Evolutionary conservation across 129 eudicot genomes (phyloP).

Genomic region (Flaveria ramosissima): DNA sequence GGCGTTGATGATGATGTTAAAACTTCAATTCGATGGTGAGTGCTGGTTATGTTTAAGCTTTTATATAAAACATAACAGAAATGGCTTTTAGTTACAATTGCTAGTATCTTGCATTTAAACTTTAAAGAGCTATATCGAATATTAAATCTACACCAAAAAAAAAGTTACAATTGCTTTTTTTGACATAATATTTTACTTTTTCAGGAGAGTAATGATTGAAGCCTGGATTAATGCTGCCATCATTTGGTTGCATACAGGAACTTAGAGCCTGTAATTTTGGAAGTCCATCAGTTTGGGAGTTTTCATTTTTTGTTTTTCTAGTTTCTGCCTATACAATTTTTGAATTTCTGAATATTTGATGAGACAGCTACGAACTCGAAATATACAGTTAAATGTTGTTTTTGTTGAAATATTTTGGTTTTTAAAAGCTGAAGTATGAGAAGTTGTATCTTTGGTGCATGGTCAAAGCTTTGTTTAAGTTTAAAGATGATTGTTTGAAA

Average conservation of each 20-base stretch:
- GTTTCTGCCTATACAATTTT: neutral
- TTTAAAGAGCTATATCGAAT: no score
- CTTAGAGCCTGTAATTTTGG: constrained; percentile 2
- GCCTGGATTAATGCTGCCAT: constrained; percentile 3
- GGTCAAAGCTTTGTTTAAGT: neutral
- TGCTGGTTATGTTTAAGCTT: neutral
- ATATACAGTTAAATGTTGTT: neutral
- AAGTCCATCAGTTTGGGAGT: neutral
- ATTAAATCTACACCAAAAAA: no score
- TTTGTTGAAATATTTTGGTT: neutral
- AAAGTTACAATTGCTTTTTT: neutral
- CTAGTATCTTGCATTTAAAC: no score
- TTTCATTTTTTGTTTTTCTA: neutral
- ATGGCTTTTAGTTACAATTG: neutral
- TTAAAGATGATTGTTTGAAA: neutral
- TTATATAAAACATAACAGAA: neutral
- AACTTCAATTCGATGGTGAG: neutral
- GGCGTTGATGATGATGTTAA: constrained; percentile 48
- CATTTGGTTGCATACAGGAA: neutral
- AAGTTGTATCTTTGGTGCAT: neutral
- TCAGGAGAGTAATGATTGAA: neutral
- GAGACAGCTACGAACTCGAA: neutral
- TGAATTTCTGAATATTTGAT: neutral
- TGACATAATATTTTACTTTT: neutral
- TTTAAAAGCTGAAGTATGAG: neutral